Percentiles rank a stretch among this genome's conserved stretches.
Conservation (phyloP, 2,329 filamentous ascomycete genomes). For the Arachnomyces sp. region DNA sequence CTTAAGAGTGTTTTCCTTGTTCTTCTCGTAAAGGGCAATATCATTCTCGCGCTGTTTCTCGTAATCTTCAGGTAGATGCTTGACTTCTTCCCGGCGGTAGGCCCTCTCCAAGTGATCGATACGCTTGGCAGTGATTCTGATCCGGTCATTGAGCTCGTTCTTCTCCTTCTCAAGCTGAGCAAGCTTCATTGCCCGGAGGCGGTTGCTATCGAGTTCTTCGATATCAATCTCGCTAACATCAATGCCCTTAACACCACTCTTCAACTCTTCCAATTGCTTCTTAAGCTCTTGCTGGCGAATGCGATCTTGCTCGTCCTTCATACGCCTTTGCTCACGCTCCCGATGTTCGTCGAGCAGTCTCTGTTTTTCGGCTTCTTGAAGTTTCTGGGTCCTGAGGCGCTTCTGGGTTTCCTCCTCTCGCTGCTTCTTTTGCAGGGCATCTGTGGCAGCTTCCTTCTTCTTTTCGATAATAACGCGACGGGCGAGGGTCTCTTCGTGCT, state of each 20-base stretch:
- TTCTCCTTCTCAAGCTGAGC: constrained; percentile 96
- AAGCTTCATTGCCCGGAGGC: constrained; percentile 88
- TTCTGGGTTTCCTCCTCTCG: constrained; percentile 88
- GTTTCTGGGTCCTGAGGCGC: constrained; percentile 74
- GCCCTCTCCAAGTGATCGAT: constrained; percentile 96
- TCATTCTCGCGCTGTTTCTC: constrained; percentile 73
- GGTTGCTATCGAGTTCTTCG: constrained; percentile 79
- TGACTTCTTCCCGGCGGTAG: constrained; percentile 89
- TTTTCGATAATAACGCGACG: constrained; percentile 90
- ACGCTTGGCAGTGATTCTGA: constrained; percentile 87
- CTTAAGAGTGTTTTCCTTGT: constrained; percentile 67
- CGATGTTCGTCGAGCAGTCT: constrained; percentile 87
- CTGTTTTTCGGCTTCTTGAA: constrained; percentile 82
- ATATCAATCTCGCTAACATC: constrained; percentile 66
- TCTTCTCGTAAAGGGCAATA: constrained; percentile 68
- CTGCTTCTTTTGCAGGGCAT: constrained; percentile 78
- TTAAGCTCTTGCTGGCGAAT: constrained; percentile 90
- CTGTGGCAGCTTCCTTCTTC: constrained; percentile 92
- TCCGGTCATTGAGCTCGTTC: constrained; percentile 85
- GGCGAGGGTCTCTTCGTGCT: constrained; percentile 76
- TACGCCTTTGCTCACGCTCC: constrained; percentile 77
- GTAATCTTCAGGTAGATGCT: constrained; percentile 83
- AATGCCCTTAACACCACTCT: constrained; percentile 75
- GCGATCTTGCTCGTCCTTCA: constrained; percentile 80
- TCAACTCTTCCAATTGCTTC: constrained; percentile 84